Evolutionary conservation across 148 eudicot species (phyloP).

Genomic region (Camellia japonica): DNA sequence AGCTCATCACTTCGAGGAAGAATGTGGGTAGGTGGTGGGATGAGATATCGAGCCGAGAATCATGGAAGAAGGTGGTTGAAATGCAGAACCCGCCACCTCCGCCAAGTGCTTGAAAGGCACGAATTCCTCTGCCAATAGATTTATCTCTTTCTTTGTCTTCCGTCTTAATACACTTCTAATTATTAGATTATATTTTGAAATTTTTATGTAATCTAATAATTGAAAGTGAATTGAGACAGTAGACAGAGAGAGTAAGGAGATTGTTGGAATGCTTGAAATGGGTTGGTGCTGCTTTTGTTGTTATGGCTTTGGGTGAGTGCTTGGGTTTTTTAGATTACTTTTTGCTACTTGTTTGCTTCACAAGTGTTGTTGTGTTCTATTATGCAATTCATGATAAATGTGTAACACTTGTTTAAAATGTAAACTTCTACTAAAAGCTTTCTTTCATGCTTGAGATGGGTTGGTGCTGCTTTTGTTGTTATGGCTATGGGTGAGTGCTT

Average conservation of each 20-base stretch:
- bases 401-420: too few species aligned
- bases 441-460: background rate
- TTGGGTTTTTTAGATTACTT: background rate
- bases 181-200: too few species aligned
- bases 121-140: too few species aligned
- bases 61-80: constrained; percentile 78
- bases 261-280: background rate
- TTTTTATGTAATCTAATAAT: too few species aligned
- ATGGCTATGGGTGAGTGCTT: background rate
- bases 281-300: background rate
- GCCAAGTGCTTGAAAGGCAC: background rate
- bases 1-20: constrained; percentile 56
- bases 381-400: too few species aligned
- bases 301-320: background rate
- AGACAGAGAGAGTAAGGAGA: too few species aligned
- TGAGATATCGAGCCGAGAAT: constrained; percentile 61
- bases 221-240: too few species aligned
- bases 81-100: constrained; percentile 56
- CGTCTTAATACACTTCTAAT: too few species aligned
- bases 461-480: background rate
- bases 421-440: background rate
- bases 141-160: too few species aligned
- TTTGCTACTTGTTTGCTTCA: too few species aligned
- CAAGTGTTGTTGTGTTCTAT: too few species aligned
- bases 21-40: constrained; percentile 92